Evolutionary conservation across 768 basidiomycete species (phyloP), one percentile per base, ranked within the genome.

Genomic region (Nidularia pulvinata): DNA sequence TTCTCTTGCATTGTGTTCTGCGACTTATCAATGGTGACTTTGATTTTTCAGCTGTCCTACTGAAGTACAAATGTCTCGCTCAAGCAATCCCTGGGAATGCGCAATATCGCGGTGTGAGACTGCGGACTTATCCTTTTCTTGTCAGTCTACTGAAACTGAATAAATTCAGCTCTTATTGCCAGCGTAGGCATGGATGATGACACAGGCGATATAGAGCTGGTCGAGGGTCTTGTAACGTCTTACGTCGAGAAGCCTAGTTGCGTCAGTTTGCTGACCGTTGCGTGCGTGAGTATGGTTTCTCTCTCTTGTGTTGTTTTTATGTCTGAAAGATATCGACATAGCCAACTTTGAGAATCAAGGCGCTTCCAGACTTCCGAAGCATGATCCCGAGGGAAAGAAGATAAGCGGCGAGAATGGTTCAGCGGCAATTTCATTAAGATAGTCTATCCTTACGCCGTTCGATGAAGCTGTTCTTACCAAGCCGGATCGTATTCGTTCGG

Each of bases 271-370:
- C 52, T 85, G 13, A 77, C 74, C 1, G 72, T 80, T 0, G 76
- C 86, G 0, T 83, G 83, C 58, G 83, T 83, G 55, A 49, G 79
- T 58, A 14, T 9, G 19, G 9, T 46, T 46, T 13, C 9, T 25
- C 10, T 25, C 9, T 46, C 10, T 9, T 46, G 22, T 19, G 9
- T 13, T 22, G 45, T 11, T 46, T 19, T 33, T 10, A 46, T 10
- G 13, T 9, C 45, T 46, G 22, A 43, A 46, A 7, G 51, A 14
- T 30, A 7, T 19, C 19, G 19, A 33, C 4, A 49, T 46, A 92
- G 91, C 88, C 49, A 89, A 93, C 56, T 89, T 88, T 16, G 87
- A 91, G 58, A 93, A 89, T 43, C 89, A 92, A 63, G 86, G 85
- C 0, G 89, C 89, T 0, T 83, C 86, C 54, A 71, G 78, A n/a